Conservation (phyloP, 768 basidiomycete genomes). For the Rubroboletus pulcherrimus region DNA sequence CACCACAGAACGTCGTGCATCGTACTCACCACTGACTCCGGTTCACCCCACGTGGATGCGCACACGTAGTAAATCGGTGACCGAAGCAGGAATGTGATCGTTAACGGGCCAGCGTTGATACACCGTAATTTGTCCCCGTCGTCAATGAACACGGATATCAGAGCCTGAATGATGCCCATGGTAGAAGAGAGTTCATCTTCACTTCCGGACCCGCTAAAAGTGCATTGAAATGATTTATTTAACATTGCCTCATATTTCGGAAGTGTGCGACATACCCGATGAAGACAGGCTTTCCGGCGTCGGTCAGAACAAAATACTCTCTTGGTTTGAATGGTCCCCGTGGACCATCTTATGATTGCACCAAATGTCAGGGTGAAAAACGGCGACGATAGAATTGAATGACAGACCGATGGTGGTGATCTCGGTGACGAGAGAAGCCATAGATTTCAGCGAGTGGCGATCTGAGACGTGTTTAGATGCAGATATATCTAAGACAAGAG, state of each 20-base stretch:
- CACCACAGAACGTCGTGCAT: neutral
- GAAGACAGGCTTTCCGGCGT: conserved; percentile 98
- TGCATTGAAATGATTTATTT: neutral
- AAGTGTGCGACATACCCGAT: conserved; percentile 52
- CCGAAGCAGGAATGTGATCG: conserved; percentile 84
- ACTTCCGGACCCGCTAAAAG: conserved; percentile 45
- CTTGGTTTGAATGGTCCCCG: conserved; percentile 45
- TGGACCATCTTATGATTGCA: conserved; percentile 7
- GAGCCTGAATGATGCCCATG: conserved; percentile 91
- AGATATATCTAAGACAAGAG: conserved; percentile 7
- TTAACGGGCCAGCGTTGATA: conserved; percentile 76
- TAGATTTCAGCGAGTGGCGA: conserved; percentile 11
- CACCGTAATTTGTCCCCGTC: conserved; percentile 83
- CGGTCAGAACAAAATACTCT: conserved; percentile 89
- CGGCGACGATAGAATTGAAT: conserved; percentile 1
- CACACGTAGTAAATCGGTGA: conserved; percentile 91
- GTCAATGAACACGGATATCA: conserved; percentile 94
- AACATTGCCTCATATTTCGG: neutral
- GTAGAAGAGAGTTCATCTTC: conserved; percentile 68
- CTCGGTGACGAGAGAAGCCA: conserved; percentile 33
- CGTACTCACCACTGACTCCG: conserved; percentile 84
- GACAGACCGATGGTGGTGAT: conserved; percentile 27
- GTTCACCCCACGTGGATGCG: conserved; percentile 90
- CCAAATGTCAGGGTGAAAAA: neutral
- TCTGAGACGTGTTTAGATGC: conserved; percentile 8